These are phyloP conservation scores for Aspergillus puulaauensis DNA, from an alignment of 2,329 filamentous ascomycete genomes.

Conservation along the genomic window DNA sequence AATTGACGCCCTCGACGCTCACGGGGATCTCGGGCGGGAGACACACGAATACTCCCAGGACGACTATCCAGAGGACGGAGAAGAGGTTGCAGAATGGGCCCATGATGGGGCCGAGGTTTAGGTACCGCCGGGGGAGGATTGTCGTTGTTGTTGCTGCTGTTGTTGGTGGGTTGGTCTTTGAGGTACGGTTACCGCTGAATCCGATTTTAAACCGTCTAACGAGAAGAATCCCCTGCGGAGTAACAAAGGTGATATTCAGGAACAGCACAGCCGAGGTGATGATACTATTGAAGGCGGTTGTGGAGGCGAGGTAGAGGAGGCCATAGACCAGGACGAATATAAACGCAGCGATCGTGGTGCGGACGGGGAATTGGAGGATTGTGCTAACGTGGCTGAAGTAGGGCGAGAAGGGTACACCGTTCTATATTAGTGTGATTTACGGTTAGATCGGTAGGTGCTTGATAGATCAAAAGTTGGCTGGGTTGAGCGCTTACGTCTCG, in stretches of 20 bases:
- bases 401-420: constrained; percentile 17
- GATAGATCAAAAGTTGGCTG: not conserved
- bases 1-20: constrained; percentile 49
- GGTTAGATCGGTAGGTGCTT: no score
- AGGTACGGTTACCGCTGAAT: no score
- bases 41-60: constrained; percentile 49
- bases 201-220: constrained; percentile 3
- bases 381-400: constrained; percentile 18
- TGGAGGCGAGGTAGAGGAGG: constrained; percentile 29
- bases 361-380: constrained; percentile 32
- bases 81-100: constrained; percentile 43
- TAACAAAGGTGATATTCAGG: constrained; percentile 40
- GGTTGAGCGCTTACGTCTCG: not conserved
- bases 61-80: constrained; percentile 44
- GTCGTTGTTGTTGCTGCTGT: not conserved
- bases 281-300: constrained; percentile 43
- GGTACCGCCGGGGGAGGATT: constrained; percentile 20
- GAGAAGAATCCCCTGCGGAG: constrained; percentile 46
- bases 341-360: constrained; percentile 45
- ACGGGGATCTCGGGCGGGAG: constrained; percentile 46
- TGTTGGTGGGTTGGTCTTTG: no score
- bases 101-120: constrained; percentile 31
- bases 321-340: constrained; percentile 46
- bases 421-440: not conserved
- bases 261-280: constrained; percentile 36